phyloP scores from a whole-genome alignment of 139 green algal species.

The Auxenochlorella pyrenoidosa region DNA sequence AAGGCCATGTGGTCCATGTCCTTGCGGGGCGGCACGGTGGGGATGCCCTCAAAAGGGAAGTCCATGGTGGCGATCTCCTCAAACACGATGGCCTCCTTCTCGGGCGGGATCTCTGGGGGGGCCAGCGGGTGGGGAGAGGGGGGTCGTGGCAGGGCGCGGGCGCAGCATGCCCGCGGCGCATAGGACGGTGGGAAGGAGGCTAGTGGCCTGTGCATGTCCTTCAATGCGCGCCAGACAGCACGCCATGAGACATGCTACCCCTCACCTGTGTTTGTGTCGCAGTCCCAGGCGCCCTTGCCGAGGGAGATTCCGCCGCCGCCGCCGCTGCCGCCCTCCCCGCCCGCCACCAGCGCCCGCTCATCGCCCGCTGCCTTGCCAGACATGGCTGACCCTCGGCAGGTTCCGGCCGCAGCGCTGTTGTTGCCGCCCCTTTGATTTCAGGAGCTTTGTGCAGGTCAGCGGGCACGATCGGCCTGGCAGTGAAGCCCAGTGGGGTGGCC shows the following conservation, averaged over 20 bases:
- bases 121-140: background rate
- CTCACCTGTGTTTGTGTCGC: conserved; percentile 70
- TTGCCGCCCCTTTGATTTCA: too few species aligned
- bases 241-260: background rate
- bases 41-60: conserved; percentile 90
- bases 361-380: conserved; percentile 3
- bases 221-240: background rate
- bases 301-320: conserved; percentile 54
- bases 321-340: conserved; percentile 28
- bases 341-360: conserved; percentile 41
- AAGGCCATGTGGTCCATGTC: conserved; percentile 90
- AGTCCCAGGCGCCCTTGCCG: conserved; percentile 96
- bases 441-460: background rate
- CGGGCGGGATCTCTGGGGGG: conserved; percentile 76
- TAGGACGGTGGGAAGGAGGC: background rate
- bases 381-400: background rate
- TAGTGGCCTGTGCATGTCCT: too few species aligned
- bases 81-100: conserved; percentile 95
- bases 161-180: background rate
- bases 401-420: too few species aligned
- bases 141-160: background rate
- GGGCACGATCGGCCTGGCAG: too few species aligned
- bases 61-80: conserved; percentile 96
- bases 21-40: conserved; percentile 90
- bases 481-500: background rate